Evolutionary conservation across 1,284 basidiomycete species (phyloP).

Genomic region (Pseudomicrostroma phylloplanum): DNA sequence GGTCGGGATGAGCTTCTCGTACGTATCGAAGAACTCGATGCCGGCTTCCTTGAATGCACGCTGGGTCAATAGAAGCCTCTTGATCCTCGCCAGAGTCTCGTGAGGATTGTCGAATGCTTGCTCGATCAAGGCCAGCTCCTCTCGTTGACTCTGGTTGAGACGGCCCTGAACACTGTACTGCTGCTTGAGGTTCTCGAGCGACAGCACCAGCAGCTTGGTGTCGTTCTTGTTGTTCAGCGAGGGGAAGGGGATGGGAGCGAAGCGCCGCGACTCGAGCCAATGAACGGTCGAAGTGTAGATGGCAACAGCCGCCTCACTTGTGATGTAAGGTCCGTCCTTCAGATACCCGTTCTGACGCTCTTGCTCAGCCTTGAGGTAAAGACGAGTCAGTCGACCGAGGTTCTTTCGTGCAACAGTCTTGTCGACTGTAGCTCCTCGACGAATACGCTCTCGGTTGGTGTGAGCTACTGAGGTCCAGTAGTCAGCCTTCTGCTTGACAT

Average conservation of each 20-base stretch:
- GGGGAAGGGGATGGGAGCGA: slow-evolving; percentile 50
- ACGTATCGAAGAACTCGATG: slow-evolving; percentile 50
- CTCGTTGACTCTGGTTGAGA: slow-evolving; percentile 49
- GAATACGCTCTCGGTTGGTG: slow-evolving; percentile 87
- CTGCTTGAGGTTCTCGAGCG: slow-evolving; percentile 49
- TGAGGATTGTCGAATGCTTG: slow-evolving; percentile 51
- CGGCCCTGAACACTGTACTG: slow-evolving; percentile 49
- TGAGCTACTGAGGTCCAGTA: slow-evolving; percentile 95
- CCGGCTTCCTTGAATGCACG: slow-evolving; percentile 50
- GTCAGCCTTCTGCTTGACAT: slow-evolving; percentile 98
- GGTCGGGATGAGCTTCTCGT: slow-evolving; percentile 44
- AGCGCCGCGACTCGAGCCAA: slow-evolving; percentile 49
- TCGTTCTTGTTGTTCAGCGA: slow-evolving; percentile 51
- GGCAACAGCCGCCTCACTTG: slow-evolving; percentile 47
- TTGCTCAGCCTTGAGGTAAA: slow-evolving; percentile 51
- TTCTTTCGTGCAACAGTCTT: slow-evolving; percentile 99
- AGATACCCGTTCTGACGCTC: slow-evolving; percentile 49
- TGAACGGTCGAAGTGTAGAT: slow-evolving; percentile 50
- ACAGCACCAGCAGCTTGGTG: slow-evolving; percentile 47
- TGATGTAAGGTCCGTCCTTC: slow-evolving; percentile 50
- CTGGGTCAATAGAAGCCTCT: slow-evolving; percentile 50
- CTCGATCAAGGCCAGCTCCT: slow-evolving; percentile 49
- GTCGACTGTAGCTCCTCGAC: slow-evolving; percentile 95
- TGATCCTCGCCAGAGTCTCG: slow-evolving; percentile 50
- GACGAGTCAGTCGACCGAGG: slow-evolving; percentile 76